Percentiles rank a stretch among this genome's conserved stretches.
These are phyloP conservation scores for Cladobotryum mycophilum DNA, from an alignment of 2,329 filamentous ascomycete species.

Conservation along the genomic window DNA sequence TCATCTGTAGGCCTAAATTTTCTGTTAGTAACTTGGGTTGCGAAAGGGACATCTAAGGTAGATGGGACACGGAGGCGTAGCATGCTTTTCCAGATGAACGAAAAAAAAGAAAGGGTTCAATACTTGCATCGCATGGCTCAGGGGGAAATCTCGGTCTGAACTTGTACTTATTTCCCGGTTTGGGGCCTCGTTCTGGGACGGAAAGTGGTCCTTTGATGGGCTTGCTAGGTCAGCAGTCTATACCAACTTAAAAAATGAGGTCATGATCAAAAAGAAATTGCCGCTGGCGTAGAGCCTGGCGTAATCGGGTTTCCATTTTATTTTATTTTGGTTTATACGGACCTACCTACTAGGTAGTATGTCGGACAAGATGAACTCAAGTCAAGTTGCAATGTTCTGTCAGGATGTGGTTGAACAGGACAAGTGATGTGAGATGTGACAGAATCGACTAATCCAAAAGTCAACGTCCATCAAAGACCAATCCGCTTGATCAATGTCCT, in stretches of 20 bases:
- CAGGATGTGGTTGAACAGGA: no score
- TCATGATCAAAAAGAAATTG: conserved; percentile 27
- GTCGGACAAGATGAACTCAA: no score
- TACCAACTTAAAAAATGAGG: conserved; percentile 29
- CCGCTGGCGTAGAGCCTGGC: no score
- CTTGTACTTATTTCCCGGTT: conserved; percentile 33
- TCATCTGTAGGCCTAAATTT: conserved; percentile 23
- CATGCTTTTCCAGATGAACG: conserved; percentile 23
- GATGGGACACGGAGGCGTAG: conserved; percentile 31
- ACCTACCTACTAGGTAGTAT: no score
- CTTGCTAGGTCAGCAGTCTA: conserved; percentile 26
- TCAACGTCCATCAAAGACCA: no score
- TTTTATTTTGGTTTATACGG: no score
- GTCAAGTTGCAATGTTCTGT: no score
- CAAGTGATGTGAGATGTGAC: no score
- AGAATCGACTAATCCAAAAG: no score
- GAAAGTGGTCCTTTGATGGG: conserved; percentile 25
- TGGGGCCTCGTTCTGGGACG: conserved; percentile 30
- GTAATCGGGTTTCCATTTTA: no score
- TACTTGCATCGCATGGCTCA: conserved; percentile 34
- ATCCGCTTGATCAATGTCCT: no score
- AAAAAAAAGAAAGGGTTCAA: conserved; percentile 24
- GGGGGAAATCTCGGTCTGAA: conserved; percentile 31
- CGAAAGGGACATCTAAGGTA: conserved; percentile 27
- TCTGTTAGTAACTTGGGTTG: conserved; percentile 21